Conservation (phyloP, 768 basidiomycete genomes). For the Strobilomyces dryophilus region DNA sequence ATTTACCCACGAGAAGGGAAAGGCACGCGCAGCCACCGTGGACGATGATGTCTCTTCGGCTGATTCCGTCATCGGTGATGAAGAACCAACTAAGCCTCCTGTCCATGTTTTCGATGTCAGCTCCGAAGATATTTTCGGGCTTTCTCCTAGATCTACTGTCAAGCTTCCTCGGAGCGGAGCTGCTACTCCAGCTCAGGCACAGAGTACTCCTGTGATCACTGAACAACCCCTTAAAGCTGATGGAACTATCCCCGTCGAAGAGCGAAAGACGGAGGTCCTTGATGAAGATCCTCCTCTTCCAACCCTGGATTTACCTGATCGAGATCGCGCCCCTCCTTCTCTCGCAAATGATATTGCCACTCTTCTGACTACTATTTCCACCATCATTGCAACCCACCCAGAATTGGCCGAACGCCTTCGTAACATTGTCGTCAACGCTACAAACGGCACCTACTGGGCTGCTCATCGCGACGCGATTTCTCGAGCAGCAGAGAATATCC, state of each 20-base stretch:
- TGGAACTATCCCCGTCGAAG: constrained; percentile 5
- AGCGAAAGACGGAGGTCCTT: constrained; percentile 8
- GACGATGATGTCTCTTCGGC: constrained; percentile 37
- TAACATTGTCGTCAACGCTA: constrained; percentile 57
- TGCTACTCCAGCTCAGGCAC: constrained; percentile 32
- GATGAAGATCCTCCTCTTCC: constrained; percentile 50
- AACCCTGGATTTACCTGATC: constrained; percentile 34
- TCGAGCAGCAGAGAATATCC: constrained; percentile 52
- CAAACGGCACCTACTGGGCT: constrained; percentile 66
- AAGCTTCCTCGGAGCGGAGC: constrained; percentile 17
- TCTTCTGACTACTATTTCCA: constrained; percentile 52
- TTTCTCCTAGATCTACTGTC: constrained; percentile 13
- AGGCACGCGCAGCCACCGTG: constrained; percentile 26
- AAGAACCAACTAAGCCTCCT: constrained; percentile 51
- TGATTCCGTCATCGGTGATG: constrained; percentile 37
- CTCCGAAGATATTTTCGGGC: constrained; percentile 25
- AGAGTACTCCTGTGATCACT: constrained; percentile 38
- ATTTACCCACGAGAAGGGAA: constrained; percentile 40
- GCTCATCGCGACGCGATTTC: constrained; percentile 57
- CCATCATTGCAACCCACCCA: constrained; percentile 60
- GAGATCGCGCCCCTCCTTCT: constrained; percentile 35
- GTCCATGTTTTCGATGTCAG: constrained; percentile 54
- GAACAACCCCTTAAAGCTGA: constrained; percentile 20
- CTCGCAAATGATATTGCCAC: constrained; percentile 62
- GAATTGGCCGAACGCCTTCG: constrained; percentile 67